A percentile compares a stretch with the other conserved stretches of the same genome.
Conservation (phyloP, 2,329 filamentous ascomycete species). For the Aureobasidium sp. region DNA sequence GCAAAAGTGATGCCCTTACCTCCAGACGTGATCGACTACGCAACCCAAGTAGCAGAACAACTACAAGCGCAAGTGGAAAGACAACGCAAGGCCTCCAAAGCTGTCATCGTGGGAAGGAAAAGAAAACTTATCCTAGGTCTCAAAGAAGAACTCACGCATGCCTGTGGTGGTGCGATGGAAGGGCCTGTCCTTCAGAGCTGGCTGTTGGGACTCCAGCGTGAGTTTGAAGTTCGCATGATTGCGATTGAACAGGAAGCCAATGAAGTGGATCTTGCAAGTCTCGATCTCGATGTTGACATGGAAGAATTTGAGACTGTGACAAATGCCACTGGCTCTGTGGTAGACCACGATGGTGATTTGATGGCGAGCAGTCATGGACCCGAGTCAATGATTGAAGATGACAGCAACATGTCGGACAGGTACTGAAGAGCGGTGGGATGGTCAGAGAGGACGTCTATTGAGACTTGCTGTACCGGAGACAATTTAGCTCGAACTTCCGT, state of each 20-base stretch:
- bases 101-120: slow-evolving; percentile 51
- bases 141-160: slow-evolving; percentile 63
- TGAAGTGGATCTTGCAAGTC: slow-evolving; percentile 9
- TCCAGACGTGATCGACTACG: slow-evolving; percentile 54
- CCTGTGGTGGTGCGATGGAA: slow-evolving; percentile 55
- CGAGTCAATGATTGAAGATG: too few relatives aligned
- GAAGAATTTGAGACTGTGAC: background rate
- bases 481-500: too few relatives aligned
- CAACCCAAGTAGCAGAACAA: slow-evolving; percentile 55
- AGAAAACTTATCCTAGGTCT: slow-evolving; percentile 67
- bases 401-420: too few relatives aligned
- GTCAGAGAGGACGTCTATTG: too few relatives aligned
- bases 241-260: slow-evolving; percentile 46
- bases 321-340: too few relatives aligned
- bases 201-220: slow-evolving; percentile 59
- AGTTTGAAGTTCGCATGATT: slow-evolving; percentile 67
- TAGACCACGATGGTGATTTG: too few relatives aligned
- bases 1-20: slow-evolving; percentile 70
- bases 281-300: background rate
- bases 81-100: slow-evolving; percentile 49
- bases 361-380: too few relatives aligned
- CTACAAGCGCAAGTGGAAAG: slow-evolving; percentile 45
- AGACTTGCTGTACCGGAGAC: too few relatives aligned
- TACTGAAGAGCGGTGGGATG: too few relatives aligned
- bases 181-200: slow-evolving; percentile 55